Percentiles rank a stretch among this genome's conserved stretches.
These are phyloP conservation scores for Diospyros lotus DNA, from an alignment of 148 eudicot species.

Conservation along the genomic window DNA sequence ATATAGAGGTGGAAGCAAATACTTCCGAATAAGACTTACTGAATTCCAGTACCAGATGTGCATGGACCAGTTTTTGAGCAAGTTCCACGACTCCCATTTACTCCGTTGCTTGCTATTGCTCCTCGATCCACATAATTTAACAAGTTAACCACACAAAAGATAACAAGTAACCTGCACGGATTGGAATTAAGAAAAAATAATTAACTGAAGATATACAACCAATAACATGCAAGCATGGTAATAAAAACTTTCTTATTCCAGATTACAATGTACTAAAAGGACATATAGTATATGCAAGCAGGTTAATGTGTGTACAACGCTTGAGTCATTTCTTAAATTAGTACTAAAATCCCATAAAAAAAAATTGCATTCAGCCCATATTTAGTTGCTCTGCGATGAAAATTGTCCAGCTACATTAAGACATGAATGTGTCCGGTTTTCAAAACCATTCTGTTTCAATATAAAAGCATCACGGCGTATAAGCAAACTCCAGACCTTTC, in stretches of 20 bases:
- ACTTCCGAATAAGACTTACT: constrained; percentile 42
- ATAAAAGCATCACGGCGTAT: not conserved
- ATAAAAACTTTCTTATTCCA: not conserved
- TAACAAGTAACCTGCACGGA: constrained; percentile 60
- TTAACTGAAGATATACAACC: not conserved
- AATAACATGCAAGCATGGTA: constrained; percentile 2
- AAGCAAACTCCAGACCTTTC: not conserved
- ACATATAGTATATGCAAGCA: not conserved
- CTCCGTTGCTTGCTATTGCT: constrained; percentile 95
- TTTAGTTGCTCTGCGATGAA: not conserved
- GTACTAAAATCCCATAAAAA: not conserved
- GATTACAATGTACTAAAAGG: not conserved
- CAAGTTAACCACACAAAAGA: constrained; percentile 81
- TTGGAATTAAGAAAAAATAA: not conserved
- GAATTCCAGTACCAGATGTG: constrained; percentile 81
- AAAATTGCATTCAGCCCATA: not conserved
- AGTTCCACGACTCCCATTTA: constrained; percentile 63
- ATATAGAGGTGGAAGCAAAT: not conserved
- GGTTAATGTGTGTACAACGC: not conserved
- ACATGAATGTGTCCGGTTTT: not conserved
- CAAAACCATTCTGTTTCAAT: not conserved
- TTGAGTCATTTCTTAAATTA: too few relatives aligned
- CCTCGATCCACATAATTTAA: constrained; percentile 93
- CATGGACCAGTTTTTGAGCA: constrained; percentile 57
- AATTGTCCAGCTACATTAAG: not conserved